Base-by-base conservation (phyloP, 345 rosid genomes). In the Angophora floribunda region DNA sequence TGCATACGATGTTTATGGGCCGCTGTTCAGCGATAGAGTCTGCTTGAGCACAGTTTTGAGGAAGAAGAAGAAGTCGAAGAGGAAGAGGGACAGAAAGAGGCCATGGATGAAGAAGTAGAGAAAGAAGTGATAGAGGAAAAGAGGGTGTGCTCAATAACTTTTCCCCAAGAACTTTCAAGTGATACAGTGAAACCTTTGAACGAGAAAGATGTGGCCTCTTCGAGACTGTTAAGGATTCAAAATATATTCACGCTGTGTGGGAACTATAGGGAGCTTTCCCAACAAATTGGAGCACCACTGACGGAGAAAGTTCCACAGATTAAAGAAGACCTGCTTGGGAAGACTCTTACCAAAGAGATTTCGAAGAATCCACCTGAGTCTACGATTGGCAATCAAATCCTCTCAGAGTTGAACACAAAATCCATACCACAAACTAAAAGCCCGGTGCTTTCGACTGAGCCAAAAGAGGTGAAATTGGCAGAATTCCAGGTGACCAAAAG, bases 181-280 rank as follows among this genome's bases (percentile, higher is more conserved):
- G 86, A 70, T 50, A 59, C 82, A 50, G 44, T 28, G 51, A 80
- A 87, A 55, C 88, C 88, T 41, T 85, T 51, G 70, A 91, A 87
- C 11, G 91, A 85, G 32, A 91, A 89, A 89, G 97, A 96, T 89
- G 51, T 94, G 80, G 94, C 93, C 52, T 90, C 96, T 28, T 94
- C 94, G 3, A 95, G 99, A 92, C 89, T 61, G 53, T 7, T 90
- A 84, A 95, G 99, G 87, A 97, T 98, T 82, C 97, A 98, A 75
- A 98, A 94, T 86, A 97, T 98, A 53, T 98, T 98, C 87, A 96
- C 99, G 3, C 98, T 98, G 16, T 98, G 99, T 87, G 99, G 99
- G 50, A 97, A 97, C 93, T 91, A 97, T 86, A 94, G 99, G 91
- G 99, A 98, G 94, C 91, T 97, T 26, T 93, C 93, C 88, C 98